Conservation (phyloP, 2,329 filamentous ascomycete genomes). For the Neodidymelliopsis sp. region DNA sequence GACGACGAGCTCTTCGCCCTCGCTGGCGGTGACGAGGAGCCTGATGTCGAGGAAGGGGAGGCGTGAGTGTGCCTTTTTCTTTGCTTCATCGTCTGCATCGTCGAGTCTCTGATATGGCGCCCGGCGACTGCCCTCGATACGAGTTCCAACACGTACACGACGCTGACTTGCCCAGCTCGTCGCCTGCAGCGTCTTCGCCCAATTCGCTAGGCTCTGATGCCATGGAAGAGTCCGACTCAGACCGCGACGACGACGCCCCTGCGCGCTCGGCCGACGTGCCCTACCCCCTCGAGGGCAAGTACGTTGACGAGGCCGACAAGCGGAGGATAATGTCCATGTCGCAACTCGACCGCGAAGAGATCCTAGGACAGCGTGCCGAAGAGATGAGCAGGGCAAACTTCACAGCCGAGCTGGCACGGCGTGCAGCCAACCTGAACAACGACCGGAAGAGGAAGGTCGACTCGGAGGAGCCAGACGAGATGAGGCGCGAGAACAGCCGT, state of each 20-base stretch:
- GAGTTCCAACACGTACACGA: slow-evolving; percentile 28
- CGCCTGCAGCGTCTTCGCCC: slow-evolving; percentile 68
- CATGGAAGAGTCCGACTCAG: slow-evolving; percentile 80
- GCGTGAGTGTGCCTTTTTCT: slow-evolving; percentile 67
- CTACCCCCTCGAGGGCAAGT: slow-evolving; percentile 89
- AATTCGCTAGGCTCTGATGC: slow-evolving; percentile 80
- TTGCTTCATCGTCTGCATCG: slow-evolving; percentile 21
- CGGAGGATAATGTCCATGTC: slow-evolving; percentile 80
- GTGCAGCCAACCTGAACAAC: slow-evolving; percentile 72
- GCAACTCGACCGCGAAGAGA: slow-evolving; percentile 88
- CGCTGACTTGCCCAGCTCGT: slow-evolving; percentile 65
- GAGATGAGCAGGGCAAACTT: slow-evolving; percentile 84
- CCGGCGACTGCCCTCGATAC: slow-evolving; percentile 14
- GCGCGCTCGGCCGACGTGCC: slow-evolving; percentile 69
- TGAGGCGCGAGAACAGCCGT: slow-evolving; percentile 70
- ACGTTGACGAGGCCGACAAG: slow-evolving; percentile 63
- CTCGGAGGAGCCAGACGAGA: slow-evolving; percentile 79
- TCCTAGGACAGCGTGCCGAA: slow-evolving; percentile 85
- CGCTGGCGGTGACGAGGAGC: slow-evolving; percentile 74
- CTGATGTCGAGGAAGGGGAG: slow-evolving; percentile 77
- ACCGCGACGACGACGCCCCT: slow-evolving; percentile 48
- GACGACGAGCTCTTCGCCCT: slow-evolving; percentile 94
- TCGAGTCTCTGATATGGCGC: slow-evolving; percentile 15
- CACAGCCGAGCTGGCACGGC: slow-evolving; percentile 79
- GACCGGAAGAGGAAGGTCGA: slow-evolving; percentile 77